phyloP scores from a whole-genome alignment of 2,329 filamentous ascomycete genomes.

The Triangularia setosa region DNA sequence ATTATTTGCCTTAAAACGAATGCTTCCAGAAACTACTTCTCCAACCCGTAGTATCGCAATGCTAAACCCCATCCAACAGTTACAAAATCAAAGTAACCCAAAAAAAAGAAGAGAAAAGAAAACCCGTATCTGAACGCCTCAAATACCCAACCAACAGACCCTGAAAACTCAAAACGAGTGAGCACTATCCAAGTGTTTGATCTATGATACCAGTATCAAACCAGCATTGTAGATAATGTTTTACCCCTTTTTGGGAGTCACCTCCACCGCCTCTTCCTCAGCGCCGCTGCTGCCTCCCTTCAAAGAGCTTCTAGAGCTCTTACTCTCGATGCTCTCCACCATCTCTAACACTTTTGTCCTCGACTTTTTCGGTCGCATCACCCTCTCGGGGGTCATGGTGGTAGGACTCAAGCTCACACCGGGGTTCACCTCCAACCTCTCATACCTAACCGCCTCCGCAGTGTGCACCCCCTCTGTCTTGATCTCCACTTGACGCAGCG shows the following conservation, averaged over 20 bases:
- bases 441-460: conserved; percentile 43
- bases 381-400: neutral
- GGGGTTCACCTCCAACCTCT: conserved; percentile 20
- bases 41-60: neutral
- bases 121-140: neutral
- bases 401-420: neutral
- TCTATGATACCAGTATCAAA: neutral
- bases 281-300: neutral
- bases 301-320: conserved; percentile 31
- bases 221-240: neutral
- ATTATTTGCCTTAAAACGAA: neutral
- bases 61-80: neutral
- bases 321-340: conserved; percentile 53
- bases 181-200: neutral
- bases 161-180: neutral
- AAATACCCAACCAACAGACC: neutral
- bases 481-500: conserved; percentile 31
- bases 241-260: neutral
- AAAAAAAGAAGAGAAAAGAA: neutral
- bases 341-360: conserved; percentile 49
- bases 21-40: neutral
- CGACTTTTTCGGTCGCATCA: conserved; percentile 23
- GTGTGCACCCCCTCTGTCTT: conserved; percentile 34
- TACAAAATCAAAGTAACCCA: neutral
- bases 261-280: neutral